Evolutionary conservation across 202 grass and related monocot genomes (phyloP), one percentile per base, ranked within the genome.

Genomic region (Elaeis oleifera): DNA sequence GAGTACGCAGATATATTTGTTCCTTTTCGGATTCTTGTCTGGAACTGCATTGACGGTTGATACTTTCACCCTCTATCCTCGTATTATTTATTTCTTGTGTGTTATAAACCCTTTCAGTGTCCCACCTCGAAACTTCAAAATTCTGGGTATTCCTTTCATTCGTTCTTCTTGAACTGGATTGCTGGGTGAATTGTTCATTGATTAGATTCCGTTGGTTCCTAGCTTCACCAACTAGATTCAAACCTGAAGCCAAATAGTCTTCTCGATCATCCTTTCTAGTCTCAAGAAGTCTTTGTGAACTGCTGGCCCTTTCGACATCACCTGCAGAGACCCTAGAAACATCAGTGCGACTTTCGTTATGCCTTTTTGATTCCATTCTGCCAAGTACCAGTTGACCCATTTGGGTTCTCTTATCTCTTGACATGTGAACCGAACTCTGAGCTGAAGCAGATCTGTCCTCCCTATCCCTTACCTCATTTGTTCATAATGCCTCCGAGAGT

Each of bases 371-470:
- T 58, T 86, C 71, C 11, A 64, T 69, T 70, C 81, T 71, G 81
- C 71, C 68, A 71, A 84, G 60, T 54, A 78, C 65, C 64, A 79
- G 70, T 59, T 96, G 73, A 61, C 85, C 87, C 64, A 77, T 58
- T 57, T 79, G 72, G 51, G 70, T 90, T 71, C 60, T 79, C 6
- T 85, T 85, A 58, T 91, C 87, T 78, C 77, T 90, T 55, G 58
- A 72, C 61, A 90, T 50, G 17, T 78, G 68, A 92, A 61, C 70
- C 60, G 75, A 72, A 82, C 84, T 88, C 28, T 81, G 76, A 52
- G 85, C 7, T 54, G 81, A 88, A 74, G 73, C 66, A 85, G 71
- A 90, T 64, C 66, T 73, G 26, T 81, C 81, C 70, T 80, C 67
- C 55, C 71, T 84, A 53, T 85, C 75, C 25, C 0, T 69, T 55